These are phyloP conservation scores for Cytospora mali DNA, from an alignment of 2,329 filamentous ascomycete species.

Conservation along the genomic window DNA sequence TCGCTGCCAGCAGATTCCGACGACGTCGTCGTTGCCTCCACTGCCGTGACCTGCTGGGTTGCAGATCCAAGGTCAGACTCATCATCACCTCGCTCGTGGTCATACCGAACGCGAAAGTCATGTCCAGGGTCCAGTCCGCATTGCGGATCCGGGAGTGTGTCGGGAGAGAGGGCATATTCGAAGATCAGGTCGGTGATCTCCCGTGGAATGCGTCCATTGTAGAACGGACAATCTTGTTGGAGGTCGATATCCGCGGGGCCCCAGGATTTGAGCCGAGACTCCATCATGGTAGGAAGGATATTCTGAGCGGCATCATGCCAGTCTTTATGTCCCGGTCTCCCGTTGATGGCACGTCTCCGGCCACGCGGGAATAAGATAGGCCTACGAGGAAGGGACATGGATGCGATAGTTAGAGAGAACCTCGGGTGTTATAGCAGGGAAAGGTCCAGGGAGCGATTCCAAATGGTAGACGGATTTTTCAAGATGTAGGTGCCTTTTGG, in stretches of 20 bases:
- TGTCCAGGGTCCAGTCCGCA: neutral
- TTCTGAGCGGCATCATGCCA: neutral
- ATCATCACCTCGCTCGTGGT: neutral
- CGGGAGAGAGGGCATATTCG: conserved; percentile 2
- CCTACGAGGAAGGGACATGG: neutral
- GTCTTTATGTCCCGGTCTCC: neutral
- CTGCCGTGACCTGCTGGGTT: too few relatives aligned
- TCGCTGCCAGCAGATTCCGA: neutral
- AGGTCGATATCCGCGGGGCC: neutral
- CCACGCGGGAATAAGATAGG: neutral
- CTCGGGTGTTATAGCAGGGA: too few relatives aligned
- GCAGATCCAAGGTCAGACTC: neutral
- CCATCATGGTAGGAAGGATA: neutral
- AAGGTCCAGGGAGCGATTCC: too few relatives aligned
- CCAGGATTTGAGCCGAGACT: neutral
- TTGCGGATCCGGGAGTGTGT: neutral
- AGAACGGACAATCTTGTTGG: neutral
- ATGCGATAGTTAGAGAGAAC: too few relatives aligned
- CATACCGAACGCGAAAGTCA: neutral
- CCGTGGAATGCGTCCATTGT: conserved; percentile 9
- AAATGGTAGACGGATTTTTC: too few relatives aligned
- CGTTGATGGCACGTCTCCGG: neutral
- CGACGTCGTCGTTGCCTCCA: neutral
- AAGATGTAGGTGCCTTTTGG: too few relatives aligned
- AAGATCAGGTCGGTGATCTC: conserved; percentile 17